These are phyloP conservation scores for Cyberlindnera bimundalis DNA, from an alignment of 805 yeast genomes.

Conservation along the genomic window DNA sequence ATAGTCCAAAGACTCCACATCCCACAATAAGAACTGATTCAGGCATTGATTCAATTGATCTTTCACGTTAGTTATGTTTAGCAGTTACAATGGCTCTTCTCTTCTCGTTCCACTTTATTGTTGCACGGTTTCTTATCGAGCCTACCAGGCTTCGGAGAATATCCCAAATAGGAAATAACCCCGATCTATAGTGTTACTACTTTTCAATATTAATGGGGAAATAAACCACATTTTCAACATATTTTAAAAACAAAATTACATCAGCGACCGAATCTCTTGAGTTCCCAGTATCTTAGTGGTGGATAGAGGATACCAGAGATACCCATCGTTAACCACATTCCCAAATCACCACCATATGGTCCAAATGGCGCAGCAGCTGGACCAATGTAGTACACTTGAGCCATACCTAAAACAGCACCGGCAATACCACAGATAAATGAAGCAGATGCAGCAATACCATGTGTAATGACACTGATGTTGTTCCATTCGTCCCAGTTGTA, in stretches of 20 bases:
- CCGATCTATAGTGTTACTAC: background rate
- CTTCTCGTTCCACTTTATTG: no score
- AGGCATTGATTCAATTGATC: no score
- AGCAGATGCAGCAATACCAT: constrained; percentile 66
- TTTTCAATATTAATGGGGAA: no score
- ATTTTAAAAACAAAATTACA: background rate
- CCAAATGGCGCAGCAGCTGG: constrained; percentile 72
- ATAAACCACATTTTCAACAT: background rate
- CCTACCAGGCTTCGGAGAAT: no score
- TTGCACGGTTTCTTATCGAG: no score
- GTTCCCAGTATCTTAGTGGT: constrained; percentile 56
- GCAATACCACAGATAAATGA: constrained; percentile 70
- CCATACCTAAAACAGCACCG: constrained; percentile 86
- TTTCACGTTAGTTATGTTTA: no score
- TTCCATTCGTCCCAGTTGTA: constrained; percentile 80
- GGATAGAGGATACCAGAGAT: constrained; percentile 67
- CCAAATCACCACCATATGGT: constrained; percentile 62
- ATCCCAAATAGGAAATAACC: background rate
- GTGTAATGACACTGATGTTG: constrained; percentile 52
- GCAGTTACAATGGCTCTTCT: no score
- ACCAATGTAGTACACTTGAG: constrained; percentile 80
- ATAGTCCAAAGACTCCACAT: constrained; percentile 46
- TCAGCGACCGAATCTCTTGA: constrained; percentile 51
- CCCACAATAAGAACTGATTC: constrained; percentile 29
- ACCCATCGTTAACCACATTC: constrained; percentile 75